Evolutionary conservation across 345 rosid species (phyloP), one percentile per base, ranked within the genome.

Genomic region (Populus pruinosa): DNA sequence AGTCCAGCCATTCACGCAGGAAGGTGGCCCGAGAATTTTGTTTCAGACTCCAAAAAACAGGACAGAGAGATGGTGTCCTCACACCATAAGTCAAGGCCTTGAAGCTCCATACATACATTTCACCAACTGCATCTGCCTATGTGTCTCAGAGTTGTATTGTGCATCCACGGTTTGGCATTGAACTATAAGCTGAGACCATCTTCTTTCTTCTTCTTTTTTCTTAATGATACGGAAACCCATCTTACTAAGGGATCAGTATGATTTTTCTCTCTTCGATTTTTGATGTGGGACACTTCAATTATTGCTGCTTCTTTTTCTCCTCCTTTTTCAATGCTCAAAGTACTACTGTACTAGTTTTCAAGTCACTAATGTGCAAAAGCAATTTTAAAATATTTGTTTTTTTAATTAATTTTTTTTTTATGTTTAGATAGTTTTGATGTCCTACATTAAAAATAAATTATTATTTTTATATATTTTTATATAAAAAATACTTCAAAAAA

Each of bases 61-160:
- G 69, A 79, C 25, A 39, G 29, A 38, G 31, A 44, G 56, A 62
- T 11, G 21, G 41, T 76, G 75, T 83, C 69, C 69, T 63, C 11
- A 39, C 82, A 39, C 82, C 82, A 14, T n/a, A 53, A 6, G 23
- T 69, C 74, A 75, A 74, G 78, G 77, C 78, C 68, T 81, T 75
- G 71, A 82, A 75, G 80, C 82, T 78, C 35, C 35, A 33, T 33
- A 2, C 78, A 71, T 23, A 11, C 18, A 38, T 14, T 27, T 67
- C 59, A 33, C 61, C 61, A 31, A 53, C 44, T 25, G 53, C 67
- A 63, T 75, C 70, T 76, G 77, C 72, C 75, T 67, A 59, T 1
- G 0, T 20, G 7, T 35, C 43, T 31, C 31, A 18, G 12, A 23
- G 50, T 14, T 25, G 59, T 5, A 6, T 31, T 29, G 16, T 21